Conservation (phyloP, 768 basidiomycete species). For the Butyriboletus loyo region DNA sequence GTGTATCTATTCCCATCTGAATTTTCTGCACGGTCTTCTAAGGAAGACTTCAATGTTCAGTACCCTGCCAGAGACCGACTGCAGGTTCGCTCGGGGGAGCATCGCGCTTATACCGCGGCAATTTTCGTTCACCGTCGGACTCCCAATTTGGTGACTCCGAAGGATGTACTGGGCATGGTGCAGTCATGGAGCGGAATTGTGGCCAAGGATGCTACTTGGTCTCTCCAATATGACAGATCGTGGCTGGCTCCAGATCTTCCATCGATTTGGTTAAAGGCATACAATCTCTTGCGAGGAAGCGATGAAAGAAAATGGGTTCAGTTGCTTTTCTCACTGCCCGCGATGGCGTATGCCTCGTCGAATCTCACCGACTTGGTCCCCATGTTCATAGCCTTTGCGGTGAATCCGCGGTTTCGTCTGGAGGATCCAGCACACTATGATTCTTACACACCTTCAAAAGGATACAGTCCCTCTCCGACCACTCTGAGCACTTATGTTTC, state of each 20-base stretch:
- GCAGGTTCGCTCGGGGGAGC: constrained; percentile 1
- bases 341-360: constrained; percentile 30
- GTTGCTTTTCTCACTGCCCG: too few species aligned
- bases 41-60: neutral
- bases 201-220: neutral
- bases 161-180: constrained; percentile 3
- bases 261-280: constrained; percentile 26
- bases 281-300: constrained; percentile 18
- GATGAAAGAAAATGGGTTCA: constrained; percentile 7
- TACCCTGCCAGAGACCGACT: constrained; percentile 13
- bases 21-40: neutral
- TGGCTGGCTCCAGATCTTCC: constrained; percentile 26
- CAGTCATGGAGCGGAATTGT: constrained; percentile 4
- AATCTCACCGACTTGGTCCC: too few species aligned
- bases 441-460: constrained; percentile 12
- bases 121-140: neutral
- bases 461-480: neutral
- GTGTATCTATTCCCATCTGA: constrained; percentile 14
- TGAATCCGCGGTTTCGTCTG: too few species aligned
- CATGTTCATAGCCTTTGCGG: too few species aligned
- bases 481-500: neutral
- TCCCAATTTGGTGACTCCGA: neutral
- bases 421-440: too few species aligned
- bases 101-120: constrained; percentile 19
- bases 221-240: constrained; percentile 24